Conservation (phyloP, 306 rosid genomes). For the Cicer yamashitae region DNA sequence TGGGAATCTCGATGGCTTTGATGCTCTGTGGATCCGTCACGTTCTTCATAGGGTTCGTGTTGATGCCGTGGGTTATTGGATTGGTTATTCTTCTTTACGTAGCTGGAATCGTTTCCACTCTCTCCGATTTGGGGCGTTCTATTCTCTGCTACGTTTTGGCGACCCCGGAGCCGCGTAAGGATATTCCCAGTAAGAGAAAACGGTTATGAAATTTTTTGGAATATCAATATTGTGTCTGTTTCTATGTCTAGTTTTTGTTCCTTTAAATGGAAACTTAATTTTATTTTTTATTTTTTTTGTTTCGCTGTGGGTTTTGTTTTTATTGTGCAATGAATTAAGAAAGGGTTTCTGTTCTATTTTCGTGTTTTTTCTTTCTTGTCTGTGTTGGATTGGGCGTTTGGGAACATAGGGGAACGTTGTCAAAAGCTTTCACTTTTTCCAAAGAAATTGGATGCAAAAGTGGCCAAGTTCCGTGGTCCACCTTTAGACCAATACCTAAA, state of each 20-base stretch:
- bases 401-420: neutral
- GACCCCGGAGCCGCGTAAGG: constrained; percentile 61
- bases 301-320: neutral
- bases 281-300: neutral
- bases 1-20: constrained; percentile 84
- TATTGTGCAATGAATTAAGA: neutral
- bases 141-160: constrained; percentile 61
- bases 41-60: constrained; percentile 85
- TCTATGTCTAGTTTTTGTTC: neutral
- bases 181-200: constrained; percentile 60
- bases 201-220: neutral
- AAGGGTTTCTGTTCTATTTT: neutral
- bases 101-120: constrained; percentile 71
- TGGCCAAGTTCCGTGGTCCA: neutral
- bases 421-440: neutral
- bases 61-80: constrained; percentile 96
- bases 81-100: constrained; percentile 76
- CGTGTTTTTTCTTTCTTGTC: neutral
- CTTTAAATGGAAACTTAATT: neutral
- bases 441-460: neutral
- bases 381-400: neutral
- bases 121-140: constrained; percentile 72
- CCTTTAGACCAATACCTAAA: no score
- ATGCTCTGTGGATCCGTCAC: constrained; percentile 95
- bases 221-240: no score